Evolutionary conservation across 192 early-diverging fungal species (phyloP), one percentile per base, ranked within the genome.

Genomic region (Mortierella claussenii): DNA sequence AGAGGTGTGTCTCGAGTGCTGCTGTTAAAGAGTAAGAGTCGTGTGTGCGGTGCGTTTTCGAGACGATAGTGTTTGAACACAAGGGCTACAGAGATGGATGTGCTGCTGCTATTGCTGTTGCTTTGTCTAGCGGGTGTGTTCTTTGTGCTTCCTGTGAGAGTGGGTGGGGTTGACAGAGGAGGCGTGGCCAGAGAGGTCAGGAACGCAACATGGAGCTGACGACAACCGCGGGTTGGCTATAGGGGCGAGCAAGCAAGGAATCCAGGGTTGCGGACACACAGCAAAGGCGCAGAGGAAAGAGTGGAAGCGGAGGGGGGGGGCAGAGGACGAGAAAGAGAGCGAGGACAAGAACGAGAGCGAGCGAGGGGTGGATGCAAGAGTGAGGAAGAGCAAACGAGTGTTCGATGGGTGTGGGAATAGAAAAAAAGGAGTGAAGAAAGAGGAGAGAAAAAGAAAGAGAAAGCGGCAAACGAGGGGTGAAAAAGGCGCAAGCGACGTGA

Each of bases 151-250:
- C n/a, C n/a, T n/a, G n/a, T n/a, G n/a, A n/a, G n/a, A n/a, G n/a
- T n/a, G n/a, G n/a, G n/a, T n/a, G n/a, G n/a, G n/a, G n/a, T n/a
- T n/a, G n/a, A n/a, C n/a, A n/a, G n/a, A n/a, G n/a, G n/a, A n/a
- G n/a, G n/a, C n/a, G n/a, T n/a, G n/a, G n/a, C n/a, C n/a, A n/a
- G n/a, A n/a, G n/a, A 33, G 63, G 65, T 66, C 63, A 76, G 40
- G 62, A 66, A 31, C 42, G 37, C 52, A 53, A 46, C 71, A 67
- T 76, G 58, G 30, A 60, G 34, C 53, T n/a, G n/a, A n/a, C n/a
- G n/a, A n/a, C n/a, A n/a, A n/a, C n/a, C n/a, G n/a, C n/a, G 28
- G 42, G 54, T 23, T 34, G 53, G 34, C 33, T 45, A 55, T 47
- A 43, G 60, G 59, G 49, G 65, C 28, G 37, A 32, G 21, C 12